Evolutionary conservation across 805 yeast species (phyloP), one percentile per base, ranked within the genome.

Genomic region (Ogataea nakhonphanomensis): DNA sequence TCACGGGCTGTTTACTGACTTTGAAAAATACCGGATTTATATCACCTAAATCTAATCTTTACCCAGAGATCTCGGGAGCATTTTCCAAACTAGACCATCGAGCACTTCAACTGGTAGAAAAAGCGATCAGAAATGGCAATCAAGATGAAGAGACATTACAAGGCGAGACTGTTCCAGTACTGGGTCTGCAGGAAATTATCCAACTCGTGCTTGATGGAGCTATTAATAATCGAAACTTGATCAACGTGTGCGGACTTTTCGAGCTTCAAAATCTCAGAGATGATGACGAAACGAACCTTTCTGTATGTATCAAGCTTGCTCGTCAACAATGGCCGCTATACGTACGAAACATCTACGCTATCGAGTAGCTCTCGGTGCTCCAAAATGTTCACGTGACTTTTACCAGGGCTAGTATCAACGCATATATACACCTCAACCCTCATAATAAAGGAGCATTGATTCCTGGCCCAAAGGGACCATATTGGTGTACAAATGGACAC

Each of bases 181-280:
- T 17, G 20, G 20, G 20, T 17, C 20, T 63, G 13, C 58, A 55
- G 15, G 48, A 51, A 5, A 20, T 65, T 4, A 43, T 55, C 12
- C 49, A 46, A 1, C 39, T 61, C 28, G 53, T 58, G 4, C 49
- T 57, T 29, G 45, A 54, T 2, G 54, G 55, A 12, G 44, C 45
- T 8, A 55, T 66, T 7, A 66, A 70, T 3, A 66, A 65, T 5
- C 53, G 67, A 30, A 62, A 61, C 8, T 41, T 64, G 5, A 62
- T 67, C 45, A 55, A 61, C 11, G 38, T 65, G 28, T 67, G 69
- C 49, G 65, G 25, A 13, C 33, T 23, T 13, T 27, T 40, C n/a
- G 34, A 30, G 20, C 17, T 21, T 5, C 9, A 34, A 21, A 7
- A 20, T 10, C 33, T 22, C 13, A 22, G 22, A 21, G 22, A 13